Evolutionary conservation across 495 filamentous ascomycete genomes (phyloP), one percentile per base, ranked within the genome.

Genomic region (Penicillium mononematosum): DNA sequence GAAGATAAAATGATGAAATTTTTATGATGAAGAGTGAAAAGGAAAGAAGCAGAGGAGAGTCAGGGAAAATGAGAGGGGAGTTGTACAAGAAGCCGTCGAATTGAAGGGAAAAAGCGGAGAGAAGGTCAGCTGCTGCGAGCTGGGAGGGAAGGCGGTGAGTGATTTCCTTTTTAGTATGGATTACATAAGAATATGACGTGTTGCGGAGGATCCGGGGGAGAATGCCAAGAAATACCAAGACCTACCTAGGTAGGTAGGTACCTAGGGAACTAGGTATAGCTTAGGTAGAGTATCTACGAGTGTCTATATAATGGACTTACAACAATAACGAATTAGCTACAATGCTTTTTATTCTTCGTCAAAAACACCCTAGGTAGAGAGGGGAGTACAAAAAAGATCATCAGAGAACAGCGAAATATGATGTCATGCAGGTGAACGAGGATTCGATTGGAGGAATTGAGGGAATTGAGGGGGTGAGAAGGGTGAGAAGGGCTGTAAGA

Each of bases 51-150:
- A 38, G 25, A 50, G 58, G 25, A 51, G 19, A 58, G 42, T 24
- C n/a, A n/a, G 49, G 22, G 45, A 55, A 45, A 49, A 45, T 32
- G 36, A 50, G 60, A 63, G 52, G 42, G 52, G 31, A 55, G 43
- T 55, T 47, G 53, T 55, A 55, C 53, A 55, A 17, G 36, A 19
- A 47, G 24, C 17, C 48, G 53, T 39, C 53, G 56, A 51, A 42
- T 46, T 46, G 34, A 39, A 55, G 45, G 53, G 48, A 45, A 58
- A 52, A 50, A 51, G 55, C 32, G 55, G 45, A 57, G 46, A 55
- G 46, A 56, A 19, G 55, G 55, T 58, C 55, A 58, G 55, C 55
- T 58, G 55, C 47, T 41, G 36, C 27, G 50, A 25, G 31, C 29
- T 46, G 16, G 25, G 2, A 22, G 11, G 24, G 36, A n/a, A 58